phyloP scores from a whole-genome alignment of 2,329 filamentous ascomycete genomes.

The Aspergillus pseudoviridinutans region DNA sequence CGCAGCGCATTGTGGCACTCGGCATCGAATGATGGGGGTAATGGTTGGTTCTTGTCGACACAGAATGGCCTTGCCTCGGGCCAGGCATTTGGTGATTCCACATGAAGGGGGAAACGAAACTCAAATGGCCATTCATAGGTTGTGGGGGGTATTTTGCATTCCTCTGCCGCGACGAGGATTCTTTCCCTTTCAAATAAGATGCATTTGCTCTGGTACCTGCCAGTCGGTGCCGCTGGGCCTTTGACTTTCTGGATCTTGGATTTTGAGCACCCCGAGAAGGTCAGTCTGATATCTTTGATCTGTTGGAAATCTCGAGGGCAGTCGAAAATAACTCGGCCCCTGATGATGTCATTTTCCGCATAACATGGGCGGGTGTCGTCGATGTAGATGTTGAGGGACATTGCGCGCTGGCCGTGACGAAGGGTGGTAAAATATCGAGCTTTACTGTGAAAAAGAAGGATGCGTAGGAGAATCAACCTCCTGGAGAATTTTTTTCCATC shows the following conservation, averaged over 20 bases:
- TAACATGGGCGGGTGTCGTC: conserved; percentile 5
- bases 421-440: neutral
- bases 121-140: conserved; percentile 12
- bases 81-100: conserved; percentile 3
- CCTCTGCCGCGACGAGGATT: conserved; percentile 3
- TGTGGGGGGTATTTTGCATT: conserved; percentile 1
- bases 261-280: conserved; percentile 11
- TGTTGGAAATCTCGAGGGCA: conserved; percentile 3
- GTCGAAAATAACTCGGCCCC: conserved; percentile 5
- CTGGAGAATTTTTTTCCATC: too few species aligned
- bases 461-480: too few species aligned
- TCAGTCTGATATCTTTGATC: conserved; percentile 8
- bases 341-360: conserved; percentile 6
- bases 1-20: conserved; percentile 3
- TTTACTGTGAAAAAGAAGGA: too few species aligned
- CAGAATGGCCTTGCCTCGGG: conserved; percentile 6
- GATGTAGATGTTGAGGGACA: conserved; percentile 11
- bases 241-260: conserved; percentile 15
- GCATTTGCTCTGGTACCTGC: conserved; percentile 14
- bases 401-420: neutral
- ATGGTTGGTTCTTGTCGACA: conserved; percentile 7
- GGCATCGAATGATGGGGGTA: conserved; percentile 9
- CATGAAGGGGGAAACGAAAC: conserved; percentile 7
- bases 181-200: conserved; percentile 12
- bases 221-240: conserved; percentile 5